Percentiles rank a stretch among this genome's conserved stretches.
phyloP scores from a whole-genome alignment of 2,329 filamentous ascomycete species.

The Cephalotrichum gorgonifer region DNA sequence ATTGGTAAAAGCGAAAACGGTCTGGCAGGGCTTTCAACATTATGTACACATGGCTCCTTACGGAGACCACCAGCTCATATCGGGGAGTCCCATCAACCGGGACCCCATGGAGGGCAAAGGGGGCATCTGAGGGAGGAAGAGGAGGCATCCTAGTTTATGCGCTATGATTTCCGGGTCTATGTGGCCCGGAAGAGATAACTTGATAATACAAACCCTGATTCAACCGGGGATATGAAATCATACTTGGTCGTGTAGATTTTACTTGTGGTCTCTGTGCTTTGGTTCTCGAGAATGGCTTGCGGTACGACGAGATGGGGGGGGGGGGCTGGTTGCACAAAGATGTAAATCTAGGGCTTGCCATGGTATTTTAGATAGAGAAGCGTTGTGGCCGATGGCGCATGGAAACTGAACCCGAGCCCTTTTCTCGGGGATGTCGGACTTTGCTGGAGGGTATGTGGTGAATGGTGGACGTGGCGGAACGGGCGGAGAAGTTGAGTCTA shows the following conservation, averaged over 20 bases:
- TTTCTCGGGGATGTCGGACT: too few relatives aligned
- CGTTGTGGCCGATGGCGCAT: too few relatives aligned
- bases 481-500: too few relatives aligned
- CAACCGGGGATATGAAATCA: conserved; percentile 3
- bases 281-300: not conserved
- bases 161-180: not conserved
- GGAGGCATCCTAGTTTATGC: not conserved
- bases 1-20: conserved; percentile 9
- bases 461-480: too few relatives aligned
- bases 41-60: conserved; percentile 4
- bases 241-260: not conserved
- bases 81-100: conserved; percentile 11
- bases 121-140: conserved; percentile 3
- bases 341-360: too few relatives aligned
- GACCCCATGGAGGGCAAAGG: conserved; percentile 7
- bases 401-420: too few relatives aligned
- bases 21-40: conserved; percentile 12
- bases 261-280: not conserved
- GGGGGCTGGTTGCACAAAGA: too few relatives aligned
- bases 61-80: conserved; percentile 9
- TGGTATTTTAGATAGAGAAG: too few relatives aligned
- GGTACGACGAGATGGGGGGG: not conserved
- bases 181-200: not conserved
- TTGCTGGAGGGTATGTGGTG: too few relatives aligned
- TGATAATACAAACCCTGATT: conserved; percentile 6